A percentile compares a stretch with the other conserved stretches of the same genome.
Conservation (phyloP, 306 rosid genomes). For the Quercus bicolor region DNA sequence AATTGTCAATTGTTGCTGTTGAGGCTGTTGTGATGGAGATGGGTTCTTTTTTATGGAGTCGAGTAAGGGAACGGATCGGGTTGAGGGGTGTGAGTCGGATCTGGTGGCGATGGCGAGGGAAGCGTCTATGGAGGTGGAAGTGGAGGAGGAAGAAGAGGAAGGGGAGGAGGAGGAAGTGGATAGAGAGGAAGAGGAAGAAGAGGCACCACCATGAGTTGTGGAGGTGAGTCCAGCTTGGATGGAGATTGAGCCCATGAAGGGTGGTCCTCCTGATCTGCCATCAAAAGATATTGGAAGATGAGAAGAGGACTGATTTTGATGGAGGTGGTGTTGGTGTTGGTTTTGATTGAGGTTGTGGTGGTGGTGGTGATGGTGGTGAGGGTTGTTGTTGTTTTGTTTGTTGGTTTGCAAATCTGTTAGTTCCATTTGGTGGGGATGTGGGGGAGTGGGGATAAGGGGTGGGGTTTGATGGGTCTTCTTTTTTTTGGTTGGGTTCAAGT, state of each 20-base stretch:
- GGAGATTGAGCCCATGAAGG: constrained; percentile 69
- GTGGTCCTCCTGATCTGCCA: constrained; percentile 44
- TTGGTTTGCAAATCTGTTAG: constrained; percentile 69
- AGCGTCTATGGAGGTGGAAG: constrained; percentile 51
- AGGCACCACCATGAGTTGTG: background rate
- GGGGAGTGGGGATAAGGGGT: background rate
- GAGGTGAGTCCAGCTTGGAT: constrained; percentile 38
- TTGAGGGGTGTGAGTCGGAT: constrained; percentile 44
- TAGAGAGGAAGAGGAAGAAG: constrained; percentile 25
- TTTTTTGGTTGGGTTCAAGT: constrained; percentile 9
- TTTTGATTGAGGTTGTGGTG: background rate
- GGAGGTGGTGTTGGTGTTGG: constrained; percentile 12
- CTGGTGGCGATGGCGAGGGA: constrained; percentile 88
- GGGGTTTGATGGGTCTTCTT: background rate
- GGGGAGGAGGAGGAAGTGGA: constrained; percentile 33
- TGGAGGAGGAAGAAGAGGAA: constrained; percentile 30
- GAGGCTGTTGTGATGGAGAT: constrained; percentile 16
- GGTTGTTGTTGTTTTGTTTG: constrained; percentile 31
- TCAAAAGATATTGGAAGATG: constrained; percentile 66
- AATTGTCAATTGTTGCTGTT: constrained; percentile 25
- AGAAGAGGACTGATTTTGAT: constrained; percentile 26
- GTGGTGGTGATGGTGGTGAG: constrained; percentile 28
- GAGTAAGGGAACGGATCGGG: constrained; percentile 22
- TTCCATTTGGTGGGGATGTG: constrained; percentile 63
- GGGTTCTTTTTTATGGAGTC: constrained; percentile 32